Percentiles rank a stretch among this genome's conserved stretches.
phyloP scores from a whole-genome alignment of 257 asterid genomes.

The Solanum peruvianum region DNA sequence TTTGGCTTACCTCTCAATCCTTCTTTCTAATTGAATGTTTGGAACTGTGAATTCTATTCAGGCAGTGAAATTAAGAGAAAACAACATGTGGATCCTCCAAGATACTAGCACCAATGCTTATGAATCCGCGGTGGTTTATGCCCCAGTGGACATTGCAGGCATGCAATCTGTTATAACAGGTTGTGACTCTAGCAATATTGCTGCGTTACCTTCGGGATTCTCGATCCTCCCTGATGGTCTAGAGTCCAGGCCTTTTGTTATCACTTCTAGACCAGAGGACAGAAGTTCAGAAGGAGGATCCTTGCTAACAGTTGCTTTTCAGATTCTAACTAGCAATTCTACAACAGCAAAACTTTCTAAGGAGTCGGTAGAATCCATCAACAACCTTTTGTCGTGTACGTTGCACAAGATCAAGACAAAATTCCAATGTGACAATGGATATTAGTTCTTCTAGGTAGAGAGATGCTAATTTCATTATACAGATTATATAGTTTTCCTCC shows the following conservation, averaged over 20 bases:
- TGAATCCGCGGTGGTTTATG: conserved; percentile 59
- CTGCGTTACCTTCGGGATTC: conserved; percentile 72
- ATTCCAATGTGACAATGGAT: conserved; percentile 63
- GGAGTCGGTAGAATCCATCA: conserved; percentile 58
- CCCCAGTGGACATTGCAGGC: conserved; percentile 58
- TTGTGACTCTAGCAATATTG: conserved; percentile 57
- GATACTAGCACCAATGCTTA: conserved; percentile 51
- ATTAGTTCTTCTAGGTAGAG: not conserved
- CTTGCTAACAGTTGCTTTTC: conserved; percentile 55
- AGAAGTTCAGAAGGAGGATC: conserved; percentile 72
- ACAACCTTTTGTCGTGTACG: conserved; percentile 45
- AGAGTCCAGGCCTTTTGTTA: conserved; percentile 52
- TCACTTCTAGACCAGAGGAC: conserved; percentile 56
- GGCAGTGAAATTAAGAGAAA: conserved; percentile 38
- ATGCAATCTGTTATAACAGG: conserved; percentile 79
- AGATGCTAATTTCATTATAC: not conserved
- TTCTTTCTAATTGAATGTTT: not conserved
- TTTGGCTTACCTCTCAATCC: not conserved
- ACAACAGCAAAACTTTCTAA: conserved; percentile 29
- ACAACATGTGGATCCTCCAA: conserved; percentile 57
- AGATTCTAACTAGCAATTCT: conserved; percentile 48
- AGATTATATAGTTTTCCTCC: not conserved
- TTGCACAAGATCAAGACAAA: conserved; percentile 54
- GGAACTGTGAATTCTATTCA: conserved; percentile 6
- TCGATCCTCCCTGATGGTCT: conserved; percentile 64